Percentiles rank a stretch among this genome's conserved stretches.
These are phyloP conservation scores for Diaporthe aspalathi DNA, from an alignment of 2,329 filamentous ascomycete species.

Conservation along the genomic window DNA sequence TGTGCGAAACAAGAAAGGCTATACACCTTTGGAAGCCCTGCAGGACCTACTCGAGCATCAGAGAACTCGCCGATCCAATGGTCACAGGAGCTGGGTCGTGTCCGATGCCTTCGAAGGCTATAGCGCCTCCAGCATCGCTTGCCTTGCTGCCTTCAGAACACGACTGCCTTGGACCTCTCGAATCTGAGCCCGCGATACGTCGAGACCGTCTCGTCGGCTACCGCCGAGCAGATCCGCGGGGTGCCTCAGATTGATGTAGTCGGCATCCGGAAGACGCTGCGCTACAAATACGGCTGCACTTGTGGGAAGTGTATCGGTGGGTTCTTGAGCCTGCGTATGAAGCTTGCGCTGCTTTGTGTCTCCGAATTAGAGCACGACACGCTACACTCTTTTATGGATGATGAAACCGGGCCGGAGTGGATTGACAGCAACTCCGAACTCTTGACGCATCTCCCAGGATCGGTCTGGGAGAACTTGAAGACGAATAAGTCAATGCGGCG, in stretches of 20 bases:
- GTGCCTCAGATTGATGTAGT: background rate
- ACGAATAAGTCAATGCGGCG: background rate
- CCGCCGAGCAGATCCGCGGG: background rate
- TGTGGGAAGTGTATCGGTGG: constrained; percentile 51
- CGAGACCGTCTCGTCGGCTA: background rate
- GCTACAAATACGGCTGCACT: constrained; percentile 51
- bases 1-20: background rate
- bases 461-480: background rate
- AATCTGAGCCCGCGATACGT: background rate
- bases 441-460: background rate
- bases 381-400: constrained; percentile 35
- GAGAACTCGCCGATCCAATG: background rate
- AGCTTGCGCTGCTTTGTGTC: constrained; percentile 44
- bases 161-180: background rate
- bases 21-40: background rate
- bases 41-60: background rate
- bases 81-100: background rate
- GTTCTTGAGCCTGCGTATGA: constrained; percentile 53
- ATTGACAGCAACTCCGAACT: background rate
- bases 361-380: constrained; percentile 45
- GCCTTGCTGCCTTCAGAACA: background rate
- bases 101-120: background rate
- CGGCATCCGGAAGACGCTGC: constrained; percentile 40
- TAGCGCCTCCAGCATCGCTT: background rate
- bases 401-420: background rate